Percentiles rank a stretch among this genome's conserved stretches.
phyloP scores from a whole-genome alignment of 257 asterid species.

The Salvia hispanica region DNA sequence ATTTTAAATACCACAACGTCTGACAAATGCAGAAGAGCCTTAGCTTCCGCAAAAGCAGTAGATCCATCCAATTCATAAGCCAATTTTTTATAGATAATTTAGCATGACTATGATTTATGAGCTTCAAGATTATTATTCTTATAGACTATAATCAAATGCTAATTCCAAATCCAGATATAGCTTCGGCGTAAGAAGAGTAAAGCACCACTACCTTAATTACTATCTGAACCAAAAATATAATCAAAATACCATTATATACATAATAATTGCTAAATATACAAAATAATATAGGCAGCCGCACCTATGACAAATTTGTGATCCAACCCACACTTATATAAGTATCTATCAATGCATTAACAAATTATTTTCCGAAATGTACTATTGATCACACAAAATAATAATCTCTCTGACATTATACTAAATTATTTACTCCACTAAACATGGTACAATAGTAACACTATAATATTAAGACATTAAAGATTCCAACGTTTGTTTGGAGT shows the following conservation, averaged over 20 bases:
- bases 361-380: not conserved
- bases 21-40: no score
- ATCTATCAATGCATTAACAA: not conserved
- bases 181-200: no score
- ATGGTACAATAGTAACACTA: not conserved
- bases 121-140: no score
- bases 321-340: slow-evolving; percentile 4
- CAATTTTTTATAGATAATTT: no score
- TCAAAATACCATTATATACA: not conserved
- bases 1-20: no score
- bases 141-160: no score
- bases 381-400: not conserved
- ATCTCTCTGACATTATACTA: not conserved
- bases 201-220: no score
- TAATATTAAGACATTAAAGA: not conserved
- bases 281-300: not conserved
- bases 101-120: no score
- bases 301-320: slow-evolving; percentile 2
- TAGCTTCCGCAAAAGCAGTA: no score
- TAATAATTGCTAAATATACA: not conserved
- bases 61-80: no score
- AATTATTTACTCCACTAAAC: not conserved
- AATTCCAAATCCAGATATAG: no score
- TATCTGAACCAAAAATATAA: no score
- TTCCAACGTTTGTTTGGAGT: slow-evolving; percentile 13